Evolutionary conservation across 768 basidiomycete species (phyloP), one percentile per base, ranked within the genome.

Genomic region (Auriculariales sp.): DNA sequence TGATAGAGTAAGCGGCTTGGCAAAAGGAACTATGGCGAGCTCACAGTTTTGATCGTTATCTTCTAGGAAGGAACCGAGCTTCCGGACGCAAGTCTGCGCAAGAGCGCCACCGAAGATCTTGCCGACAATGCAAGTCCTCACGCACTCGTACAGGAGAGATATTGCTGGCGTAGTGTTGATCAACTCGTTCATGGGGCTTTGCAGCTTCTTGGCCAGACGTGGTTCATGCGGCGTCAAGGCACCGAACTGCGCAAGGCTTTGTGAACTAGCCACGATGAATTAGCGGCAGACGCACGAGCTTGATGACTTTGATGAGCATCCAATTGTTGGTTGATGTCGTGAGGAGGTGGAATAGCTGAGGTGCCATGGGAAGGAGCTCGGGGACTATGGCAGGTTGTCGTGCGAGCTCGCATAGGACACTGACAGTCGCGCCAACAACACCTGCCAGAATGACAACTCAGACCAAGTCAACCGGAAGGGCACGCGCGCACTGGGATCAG

Each of bases 221-320:
- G 89, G 87, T 64, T 99, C 94, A 54, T 86, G 71, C 14, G 95
- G 94, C 1, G 88, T 87, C 17, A 99, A 66, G 15, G 83, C 81
- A 19, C 94, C 93, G 67, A 99, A 97, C 94, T 98, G 58, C 4
- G 27, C 14, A 48, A 15, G 27, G 17, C 32, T 9, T 17, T 3
- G 31, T 27, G 12, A 28, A 33, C 28, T 28, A 46, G 3, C 9
- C 14, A 45, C 29, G 30, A 7, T 24, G 30, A 30, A 25, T 27
- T 19, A 6, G 14, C 15, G 17, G n/a, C 25, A 29, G 28, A 36
- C 24, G 58, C 64, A 92, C 94, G 63, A 98, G 65, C 67, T 99
- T 99, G 62, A 98, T 81, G 49, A 98, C 83, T 67, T 99, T 99
- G 64, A 99, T 99, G 52, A 99, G 74, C 89, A 98, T 94, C 95